phyloP scores from a whole-genome alignment of 2,329 filamentous ascomycete species.

The Colletotrichum australisinense region DNA sequence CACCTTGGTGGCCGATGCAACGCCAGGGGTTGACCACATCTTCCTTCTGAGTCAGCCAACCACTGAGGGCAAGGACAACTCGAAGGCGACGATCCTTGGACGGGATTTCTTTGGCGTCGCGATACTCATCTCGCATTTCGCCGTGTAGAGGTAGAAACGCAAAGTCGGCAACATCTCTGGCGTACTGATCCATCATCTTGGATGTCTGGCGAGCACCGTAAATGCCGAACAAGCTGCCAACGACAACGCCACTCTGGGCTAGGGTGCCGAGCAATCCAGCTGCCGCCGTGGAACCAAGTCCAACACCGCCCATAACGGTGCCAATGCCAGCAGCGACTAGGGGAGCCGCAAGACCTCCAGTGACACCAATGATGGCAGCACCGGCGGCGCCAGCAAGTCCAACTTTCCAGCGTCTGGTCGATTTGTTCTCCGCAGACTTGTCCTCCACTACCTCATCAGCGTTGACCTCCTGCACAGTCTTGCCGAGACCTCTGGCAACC shows the following conservation, averaged over 20 bases:
- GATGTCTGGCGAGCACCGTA: slow-evolving; percentile 86
- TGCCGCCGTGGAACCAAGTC: slow-evolving; percentile 78
- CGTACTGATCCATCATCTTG: slow-evolving; percentile 90
- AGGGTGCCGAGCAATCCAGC: slow-evolving; percentile 84
- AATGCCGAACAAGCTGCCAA: slow-evolving; percentile 91
- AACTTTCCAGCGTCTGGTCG: slow-evolving; percentile 78
- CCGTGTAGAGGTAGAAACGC: slow-evolving; percentile 81
- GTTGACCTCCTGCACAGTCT: slow-evolving; percentile 69
- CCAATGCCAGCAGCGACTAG: slow-evolving; percentile 84
- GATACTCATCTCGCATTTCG: slow-evolving; percentile 51
- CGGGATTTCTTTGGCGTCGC: slow-evolving; percentile 62
- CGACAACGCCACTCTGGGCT: slow-evolving; percentile 81
- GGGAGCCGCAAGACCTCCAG: slow-evolving; percentile 80
- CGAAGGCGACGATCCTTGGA: slow-evolving; percentile 76
- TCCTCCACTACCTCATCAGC: slow-evolving; percentile 44
- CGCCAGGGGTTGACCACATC: slow-evolving; percentile 84
- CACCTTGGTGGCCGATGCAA: slow-evolving; percentile 76
- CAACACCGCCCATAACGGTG: slow-evolving; percentile 80
- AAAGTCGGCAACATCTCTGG: slow-evolving; percentile 89
- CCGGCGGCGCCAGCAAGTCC: slow-evolving; percentile 61
- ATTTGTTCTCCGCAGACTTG: slow-evolving; percentile 70
- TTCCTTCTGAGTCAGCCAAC: slow-evolving; percentile 80
- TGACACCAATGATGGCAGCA: slow-evolving; percentile 76
- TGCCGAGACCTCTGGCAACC: slow-evolving; percentile 79
- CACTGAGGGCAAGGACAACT: slow-evolving; percentile 84